These are phyloP conservation scores for Globisporangium radiosum DNA, from an alignment of 352 stramenopile genomes.

Conservation along the genomic window DNA sequence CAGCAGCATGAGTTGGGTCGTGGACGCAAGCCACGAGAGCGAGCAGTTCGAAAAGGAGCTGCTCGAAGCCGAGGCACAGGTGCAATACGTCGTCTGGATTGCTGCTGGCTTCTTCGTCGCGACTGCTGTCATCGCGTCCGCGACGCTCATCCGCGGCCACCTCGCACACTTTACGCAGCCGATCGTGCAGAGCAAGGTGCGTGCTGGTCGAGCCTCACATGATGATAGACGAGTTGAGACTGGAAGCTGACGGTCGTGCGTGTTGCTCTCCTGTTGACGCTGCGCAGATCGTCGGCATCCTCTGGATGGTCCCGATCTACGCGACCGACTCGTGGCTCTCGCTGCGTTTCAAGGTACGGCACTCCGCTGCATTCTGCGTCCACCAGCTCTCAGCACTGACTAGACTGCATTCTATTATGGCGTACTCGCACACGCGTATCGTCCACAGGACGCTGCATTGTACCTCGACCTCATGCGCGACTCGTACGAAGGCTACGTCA, in stretches of 20 bases:
- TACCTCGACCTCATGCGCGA: conserved; percentile 94
- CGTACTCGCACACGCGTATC: background rate
- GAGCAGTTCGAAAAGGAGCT: conserved; percentile 10
- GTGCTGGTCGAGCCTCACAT: too few species aligned
- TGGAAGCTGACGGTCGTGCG: too few species aligned
- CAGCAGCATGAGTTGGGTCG: conserved; percentile 5
- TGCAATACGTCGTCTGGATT: conserved; percentile 71
- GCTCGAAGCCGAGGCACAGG: conserved; percentile 33
- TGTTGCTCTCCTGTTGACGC: too few species aligned
- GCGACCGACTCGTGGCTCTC: conserved; percentile 95
- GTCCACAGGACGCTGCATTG: conserved; percentile 49
- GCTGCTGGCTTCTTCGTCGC: conserved; percentile 91
- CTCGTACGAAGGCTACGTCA: conserved; percentile 98
- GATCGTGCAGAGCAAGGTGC: conserved; percentile 93
- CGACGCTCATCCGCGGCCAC: conserved; percentile 90
- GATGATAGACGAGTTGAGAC: too few species aligned
- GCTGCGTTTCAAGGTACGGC: conserved; percentile 89
- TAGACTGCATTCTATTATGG: too few species aligned
- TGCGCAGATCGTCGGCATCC: conserved; percentile 92
- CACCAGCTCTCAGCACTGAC: background rate
- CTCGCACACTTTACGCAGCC: conserved; percentile 90
- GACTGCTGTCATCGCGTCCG: conserved; percentile 78
- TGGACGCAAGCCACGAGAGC: conserved; percentile 3
- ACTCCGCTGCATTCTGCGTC: background rate
- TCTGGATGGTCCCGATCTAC: conserved; percentile 99